Base-by-base conservation (phyloP, 1,284 basidiomycete species). In the Leccinum pachyderme region DNA sequence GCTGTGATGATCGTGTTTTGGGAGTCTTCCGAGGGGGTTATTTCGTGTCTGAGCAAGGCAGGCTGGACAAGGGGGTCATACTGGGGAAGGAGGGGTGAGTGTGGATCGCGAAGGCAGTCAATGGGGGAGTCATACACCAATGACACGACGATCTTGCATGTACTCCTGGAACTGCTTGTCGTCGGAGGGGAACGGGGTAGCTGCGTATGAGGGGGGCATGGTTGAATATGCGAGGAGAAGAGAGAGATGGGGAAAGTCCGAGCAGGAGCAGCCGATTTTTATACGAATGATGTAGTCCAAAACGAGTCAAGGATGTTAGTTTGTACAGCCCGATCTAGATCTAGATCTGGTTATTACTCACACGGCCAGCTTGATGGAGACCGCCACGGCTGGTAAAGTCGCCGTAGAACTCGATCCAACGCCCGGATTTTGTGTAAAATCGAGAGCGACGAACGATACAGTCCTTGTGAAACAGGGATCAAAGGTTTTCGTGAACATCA, bases 21-120 rank as follows among this genome's bases (percentile, higher is more conserved):
- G 0, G 88, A 84, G 15, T 69, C 71, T 2, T 74, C 60, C 15
- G 83, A 76, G 7, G 87, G 81, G 4, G 82, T 81, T 53, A 96
- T 81, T 65, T 97, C 93, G 63, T 94, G 89, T 59, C 89, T 82
- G 49, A 98, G 84, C 51, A 97, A 80, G 0, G 90, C 90, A 18
- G 95, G 95, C 65, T 95, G 91, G 60, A 96, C 86, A 41, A 98
- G 83, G 7, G 95, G 95, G 67, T 97, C 94, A 72, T 96, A 96
- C 90, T 92, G 69, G 5, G 2, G 24, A 24, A 22, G 24, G 4
- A 47, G 15, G n/a, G 7, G 39, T 49, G 50, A 56, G 52, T 31
- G 8, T 12, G 6, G 44, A 28, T 4, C 15, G 11, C 13, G 13
- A 18, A 27, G 18, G 7, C 6, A 31, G 13, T 6, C 0, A 9